These are phyloP conservation scores for Fragaria vesca DNA, from an alignment of 306 rosid genomes.

Conservation along the genomic window DNA sequence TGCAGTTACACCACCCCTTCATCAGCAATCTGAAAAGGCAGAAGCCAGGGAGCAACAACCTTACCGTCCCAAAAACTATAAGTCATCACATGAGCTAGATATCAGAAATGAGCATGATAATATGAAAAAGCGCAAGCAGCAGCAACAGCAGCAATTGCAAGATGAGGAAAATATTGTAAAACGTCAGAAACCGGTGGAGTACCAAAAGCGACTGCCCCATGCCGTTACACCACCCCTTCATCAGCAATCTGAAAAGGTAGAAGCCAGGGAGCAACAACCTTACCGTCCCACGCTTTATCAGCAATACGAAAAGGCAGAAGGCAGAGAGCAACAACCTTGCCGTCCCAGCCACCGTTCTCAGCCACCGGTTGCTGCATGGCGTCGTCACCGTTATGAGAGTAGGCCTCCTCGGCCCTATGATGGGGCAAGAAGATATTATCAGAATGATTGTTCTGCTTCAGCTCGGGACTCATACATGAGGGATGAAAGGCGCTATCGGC, in stretches of 20 bases:
- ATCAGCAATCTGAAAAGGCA: too few species aligned
- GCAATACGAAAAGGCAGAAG: too few species aligned
- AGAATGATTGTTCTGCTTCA: constrained; percentile 19
- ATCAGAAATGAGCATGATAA: too few species aligned
- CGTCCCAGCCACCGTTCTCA: constrained; percentile 36
- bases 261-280: constrained; percentile 31
- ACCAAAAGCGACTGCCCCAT: too few species aligned
- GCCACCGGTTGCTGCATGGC: constrained; percentile 32
- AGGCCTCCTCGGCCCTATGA: constrained; percentile 43
- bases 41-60: too few species aligned
- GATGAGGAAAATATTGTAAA: background rate
- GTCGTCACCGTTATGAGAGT: constrained; percentile 37
- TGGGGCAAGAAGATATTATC: constrained; percentile 36
- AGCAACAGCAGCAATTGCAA: background rate
- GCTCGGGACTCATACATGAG: constrained; percentile 39
- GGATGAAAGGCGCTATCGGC: constrained; percentile 30
- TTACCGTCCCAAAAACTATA: too few species aligned
- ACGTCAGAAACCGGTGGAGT: background rate
- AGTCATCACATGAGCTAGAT: too few species aligned
- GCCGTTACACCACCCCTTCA: too few species aligned
- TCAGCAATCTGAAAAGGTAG: constrained; percentile 39
- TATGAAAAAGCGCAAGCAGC: too few species aligned
- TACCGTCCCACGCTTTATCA: constrained; percentile 21
- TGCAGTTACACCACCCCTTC: too few species aligned
- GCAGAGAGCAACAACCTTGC: constrained; percentile 22